Evolutionary conservation across 2,329 filamentous ascomycete genomes (phyloP).

Genomic region (Botrytis cinerea): DNA sequence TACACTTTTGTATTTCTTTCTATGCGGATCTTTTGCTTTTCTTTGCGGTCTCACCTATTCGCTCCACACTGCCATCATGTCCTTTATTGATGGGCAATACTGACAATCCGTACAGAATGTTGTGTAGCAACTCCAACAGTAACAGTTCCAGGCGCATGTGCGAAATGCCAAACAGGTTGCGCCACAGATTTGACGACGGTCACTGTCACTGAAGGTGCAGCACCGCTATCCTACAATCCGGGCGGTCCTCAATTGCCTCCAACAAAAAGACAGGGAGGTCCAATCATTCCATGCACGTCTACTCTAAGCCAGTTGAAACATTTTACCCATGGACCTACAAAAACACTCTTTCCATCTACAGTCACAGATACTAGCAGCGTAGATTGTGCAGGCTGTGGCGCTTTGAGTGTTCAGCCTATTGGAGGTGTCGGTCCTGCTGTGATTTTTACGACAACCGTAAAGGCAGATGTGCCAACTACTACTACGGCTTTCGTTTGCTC

Average conservation of each 20-base stretch:
- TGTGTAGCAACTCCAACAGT: slow-evolving; percentile 39
- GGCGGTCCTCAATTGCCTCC: slow-evolving; percentile 11
- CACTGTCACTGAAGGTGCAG: slow-evolving; percentile 7
- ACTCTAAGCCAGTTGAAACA: not conserved
- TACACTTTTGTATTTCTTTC: not conserved
- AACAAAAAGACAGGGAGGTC: not conserved
- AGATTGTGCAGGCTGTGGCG: slow-evolving; percentile 20
- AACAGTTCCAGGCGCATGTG: slow-evolving; percentile 34
- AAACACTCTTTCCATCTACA: slow-evolving; percentile 10
- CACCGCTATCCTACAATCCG: slow-evolving; percentile 7
- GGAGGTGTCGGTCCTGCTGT: slow-evolving; percentile 22
- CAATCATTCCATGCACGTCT: slow-evolving; percentile 6
- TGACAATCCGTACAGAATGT: not conserved
- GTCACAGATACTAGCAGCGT: slow-evolving; percentile 12
- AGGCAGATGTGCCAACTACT: slow-evolving; percentile 7
- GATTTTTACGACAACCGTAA: slow-evolving; percentile 12
- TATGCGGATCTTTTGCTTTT: not conserved
- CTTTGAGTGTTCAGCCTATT: slow-evolving; percentile 3
- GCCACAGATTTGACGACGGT: slow-evolving; percentile 25
- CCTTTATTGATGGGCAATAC: not conserved
- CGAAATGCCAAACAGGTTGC: slow-evolving; percentile 38
- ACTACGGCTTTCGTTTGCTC: slow-evolving; percentile 14
- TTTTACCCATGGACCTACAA: slow-evolving; percentile 14
- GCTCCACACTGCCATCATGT: not conserved
- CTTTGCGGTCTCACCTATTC: not conserved